Base-by-base conservation (phyloP, 305 asterid species). In the Solanum aculeatissimum region DNA sequence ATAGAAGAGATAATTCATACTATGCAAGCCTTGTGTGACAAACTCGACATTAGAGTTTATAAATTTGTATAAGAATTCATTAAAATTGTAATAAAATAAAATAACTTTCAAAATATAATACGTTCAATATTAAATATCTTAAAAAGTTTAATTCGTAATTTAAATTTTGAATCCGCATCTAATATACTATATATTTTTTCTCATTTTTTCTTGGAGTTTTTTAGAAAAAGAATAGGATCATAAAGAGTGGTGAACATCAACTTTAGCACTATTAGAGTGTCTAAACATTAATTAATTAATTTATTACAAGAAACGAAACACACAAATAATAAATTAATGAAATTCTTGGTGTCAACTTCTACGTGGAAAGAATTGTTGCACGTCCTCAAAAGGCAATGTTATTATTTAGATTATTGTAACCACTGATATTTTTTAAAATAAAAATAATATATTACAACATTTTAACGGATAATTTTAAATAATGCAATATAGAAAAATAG, bases 171-270 rank as follows among this genome's bases (percentile, higher is more conserved):
- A 9, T 57, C 14, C n/a, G n/a, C n/a, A n/a, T n/a, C n/a, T n/a
- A n/a, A n/a, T n/a, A n/a, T n/a, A n/a, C n/a, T n/a, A n/a, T n/a
- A n/a, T n/a, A n/a, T n/a, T 15, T 4, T 1, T 7, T 14, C 12
- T 21, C 2, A 1, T 11, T 81, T 19, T 43, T 43, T 6, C 57
- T 57, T 60, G 57, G 84, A 60, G 25, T 23, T 60, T 42, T 15
- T 27, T 42, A 19, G 6, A 3, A 40, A 21, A 57, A 12, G 15
- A 10, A 21, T 15, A 57, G 19, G 38, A 49, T 47, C 0, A 16
- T 49, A 82, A 82, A 82, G 84, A 82, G 84, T 82, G 84, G 84
- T 32, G 75, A 42, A 47, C 47, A 82, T 82, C 84, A 62, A 82
- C 84, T 43, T 63, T 38, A 43, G 84, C 45, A 62, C 57, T 62